Evolutionary conservation across 306 rosid genomes (phyloP), one percentile per base, ranked within the genome.

Genomic region (Vigna angularis): DNA sequence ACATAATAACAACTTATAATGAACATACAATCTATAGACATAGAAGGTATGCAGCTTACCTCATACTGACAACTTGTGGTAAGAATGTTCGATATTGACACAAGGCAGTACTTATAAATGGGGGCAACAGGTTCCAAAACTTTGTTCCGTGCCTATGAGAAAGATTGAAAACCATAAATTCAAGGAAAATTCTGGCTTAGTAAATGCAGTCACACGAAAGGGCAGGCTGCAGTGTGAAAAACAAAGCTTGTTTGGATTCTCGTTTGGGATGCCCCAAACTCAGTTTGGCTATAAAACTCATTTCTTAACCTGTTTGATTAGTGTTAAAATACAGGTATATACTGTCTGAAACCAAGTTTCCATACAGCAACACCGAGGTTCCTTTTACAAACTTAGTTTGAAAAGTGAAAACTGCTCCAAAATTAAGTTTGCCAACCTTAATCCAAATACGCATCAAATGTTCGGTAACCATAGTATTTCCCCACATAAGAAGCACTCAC

Each of bases 11-110:
- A 52, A 18, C 76, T 55, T 40, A 61, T 49, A 18, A 18, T 20
- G 40, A 53, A 13, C 53, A 68, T 8, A 17, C 49, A 63, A 44
- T 22, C 2, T 36, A 52, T 36, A 18, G 6, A 10, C 32, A 4
- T 30, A 7, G 66, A 13, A 36, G 3, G 51, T 11, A 70, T 71
- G 34, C 36, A 34, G 12, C 36, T 72, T 53, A 72, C 76, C 66
- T 72, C 76, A 55, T 72, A 72, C 66, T 72, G 76, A 72, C 76
- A 72, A 72, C 66, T 72, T 40, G 76, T 72, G 52, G 76, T 72
- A 1, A 72, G 76, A 38, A 55, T 72, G 53, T 72, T 72, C 3
- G 76, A 55, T 1, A 72, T 66, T 9, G 76, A 72, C 38, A 72
- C 76, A 55, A 72, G 53, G 16, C 76, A 72, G 56, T 72, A 72